A percentile compares a stretch with the other conserved stretches of the same genome.
Conservation (phyloP, 768 basidiomycete species). For the Crucibulum laeve region DNA sequence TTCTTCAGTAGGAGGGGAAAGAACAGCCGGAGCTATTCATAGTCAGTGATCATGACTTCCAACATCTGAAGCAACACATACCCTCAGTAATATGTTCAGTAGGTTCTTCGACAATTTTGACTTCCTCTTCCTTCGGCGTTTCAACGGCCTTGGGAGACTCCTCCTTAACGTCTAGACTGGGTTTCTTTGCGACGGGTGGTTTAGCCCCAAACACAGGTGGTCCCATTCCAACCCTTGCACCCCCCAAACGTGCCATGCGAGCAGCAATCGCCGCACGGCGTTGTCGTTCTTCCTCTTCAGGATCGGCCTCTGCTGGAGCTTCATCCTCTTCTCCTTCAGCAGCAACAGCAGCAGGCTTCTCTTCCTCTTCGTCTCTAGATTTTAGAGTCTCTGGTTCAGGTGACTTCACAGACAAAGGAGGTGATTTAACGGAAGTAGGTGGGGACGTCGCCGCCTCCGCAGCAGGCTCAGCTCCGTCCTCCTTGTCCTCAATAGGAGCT, state of each 20-base stretch:
- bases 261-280: slow-evolving; percentile 86
- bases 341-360: slow-evolving; percentile 7
- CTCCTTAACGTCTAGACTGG: slow-evolving; percentile 3
- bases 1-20: slow-evolving; percentile 1
- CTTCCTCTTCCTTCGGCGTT: background rate
- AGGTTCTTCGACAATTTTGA: slow-evolving; percentile 10
- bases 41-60: background rate
- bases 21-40: background rate
- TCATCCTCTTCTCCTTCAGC: slow-evolving; percentile 21
- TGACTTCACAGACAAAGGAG: slow-evolving; percentile 10
- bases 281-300: slow-evolving; percentile 71
- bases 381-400: background rate
- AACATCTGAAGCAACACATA: background rate
- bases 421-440: slow-evolving; percentile 21
- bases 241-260: slow-evolving; percentile 90
- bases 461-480: slow-evolving; percentile 3
- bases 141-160: background rate
- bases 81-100: slow-evolving; percentile 4
- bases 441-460: slow-evolving; percentile 24
- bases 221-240: slow-evolving; percentile 76
- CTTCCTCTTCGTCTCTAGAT: slow-evolving; percentile 3
- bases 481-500: slow-evolving; percentile 28
- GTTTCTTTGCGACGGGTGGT: slow-evolving; percentile 28
- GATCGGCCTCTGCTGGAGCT: slow-evolving; percentile 30
- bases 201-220: slow-evolving; percentile 64